A percentile compares a stretch with the other conserved stretches of the same genome.
phyloP scores from a whole-genome alignment of 257 asterid genomes.

The Solanum sitiens region DNA sequence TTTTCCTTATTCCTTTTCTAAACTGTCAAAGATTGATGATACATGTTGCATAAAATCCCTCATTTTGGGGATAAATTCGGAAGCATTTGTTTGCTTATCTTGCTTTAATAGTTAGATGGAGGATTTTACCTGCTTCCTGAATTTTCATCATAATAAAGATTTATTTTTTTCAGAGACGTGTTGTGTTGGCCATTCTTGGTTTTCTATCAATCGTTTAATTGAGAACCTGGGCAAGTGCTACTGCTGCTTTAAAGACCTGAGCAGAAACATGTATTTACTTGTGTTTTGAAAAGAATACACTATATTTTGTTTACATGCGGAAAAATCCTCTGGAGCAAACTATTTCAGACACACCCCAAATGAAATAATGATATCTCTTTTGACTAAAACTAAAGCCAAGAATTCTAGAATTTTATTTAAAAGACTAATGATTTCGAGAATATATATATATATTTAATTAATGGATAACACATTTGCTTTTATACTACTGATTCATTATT shows the following conservation, averaged over 20 bases:
- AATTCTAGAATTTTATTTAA: too few relatives aligned
- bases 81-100: background rate
- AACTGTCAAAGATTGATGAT: background rate
- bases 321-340: too few relatives aligned
- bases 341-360: too few relatives aligned
- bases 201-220: background rate
- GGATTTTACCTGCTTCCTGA: background rate
- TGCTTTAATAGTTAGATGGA: background rate
- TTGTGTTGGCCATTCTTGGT: background rate
- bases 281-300: too few relatives aligned
- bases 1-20: background rate
- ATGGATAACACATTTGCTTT: background rate
- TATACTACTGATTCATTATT: too few relatives aligned
- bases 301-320: too few relatives aligned
- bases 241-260: background rate
- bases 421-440: background rate
- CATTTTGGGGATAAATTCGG: background rate
- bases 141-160: background rate
- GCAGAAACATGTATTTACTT: too few relatives aligned
- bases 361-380: background rate
- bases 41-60: background rate
- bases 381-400: background rate
- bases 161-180: too few relatives aligned
- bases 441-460: too few relatives aligned
- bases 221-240: background rate